Percentiles rank a stretch among this genome's conserved stretches.
Conservation (phyloP, 352 stramenopile genomes). For the Phytophthora meadii region DNA sequence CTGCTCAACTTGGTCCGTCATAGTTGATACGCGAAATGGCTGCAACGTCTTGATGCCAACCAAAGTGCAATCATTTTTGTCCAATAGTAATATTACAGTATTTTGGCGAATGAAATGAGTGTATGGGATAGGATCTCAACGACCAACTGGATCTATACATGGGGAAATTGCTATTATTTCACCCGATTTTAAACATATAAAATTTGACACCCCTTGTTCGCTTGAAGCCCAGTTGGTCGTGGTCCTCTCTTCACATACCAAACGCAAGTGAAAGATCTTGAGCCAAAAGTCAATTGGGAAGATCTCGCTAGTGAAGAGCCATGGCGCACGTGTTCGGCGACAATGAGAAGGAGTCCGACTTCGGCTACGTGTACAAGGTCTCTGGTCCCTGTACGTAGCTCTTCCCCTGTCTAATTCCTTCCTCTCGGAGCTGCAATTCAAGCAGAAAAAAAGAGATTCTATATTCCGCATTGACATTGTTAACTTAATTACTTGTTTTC, state of each 20-base stretch:
- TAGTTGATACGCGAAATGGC: conserved; percentile 28
- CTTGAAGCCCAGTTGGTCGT: conserved; percentile 37
- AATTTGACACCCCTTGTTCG: neutral
- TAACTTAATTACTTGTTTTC: conserved; percentile 9
- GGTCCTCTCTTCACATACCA: conserved; percentile 21
- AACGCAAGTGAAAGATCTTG: conserved; percentile 57
- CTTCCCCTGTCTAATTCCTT: neutral
- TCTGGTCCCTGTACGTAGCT: conserved; percentile 94
- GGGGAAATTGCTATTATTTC: conserved; percentile 13
- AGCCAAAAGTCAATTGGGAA: conserved; percentile 25
- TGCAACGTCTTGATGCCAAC: conserved; percentile 44
- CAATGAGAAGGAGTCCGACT: conserved; percentile 93
- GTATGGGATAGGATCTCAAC: conserved; percentile 18
- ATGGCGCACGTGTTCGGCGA: conserved; percentile 90
- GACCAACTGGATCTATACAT: conserved; percentile 16
- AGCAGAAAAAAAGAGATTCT: neutral
- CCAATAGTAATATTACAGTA: conserved; percentile 35
- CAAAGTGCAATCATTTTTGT: conserved; percentile 33
- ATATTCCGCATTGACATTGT: neutral
- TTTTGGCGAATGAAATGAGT: conserved; percentile 17
- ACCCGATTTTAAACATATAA: conserved; percentile 16
- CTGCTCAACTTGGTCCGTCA: conserved; percentile 34
- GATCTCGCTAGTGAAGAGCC: conserved; percentile 24
- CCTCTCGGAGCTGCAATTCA: too few relatives aligned
- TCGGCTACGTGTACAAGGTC: conserved; percentile 99